Percentiles rank a stretch among this genome's conserved stretches.
phyloP scores from a whole-genome alignment of 148 eudicot species.

The Camellia japonica region DNA sequence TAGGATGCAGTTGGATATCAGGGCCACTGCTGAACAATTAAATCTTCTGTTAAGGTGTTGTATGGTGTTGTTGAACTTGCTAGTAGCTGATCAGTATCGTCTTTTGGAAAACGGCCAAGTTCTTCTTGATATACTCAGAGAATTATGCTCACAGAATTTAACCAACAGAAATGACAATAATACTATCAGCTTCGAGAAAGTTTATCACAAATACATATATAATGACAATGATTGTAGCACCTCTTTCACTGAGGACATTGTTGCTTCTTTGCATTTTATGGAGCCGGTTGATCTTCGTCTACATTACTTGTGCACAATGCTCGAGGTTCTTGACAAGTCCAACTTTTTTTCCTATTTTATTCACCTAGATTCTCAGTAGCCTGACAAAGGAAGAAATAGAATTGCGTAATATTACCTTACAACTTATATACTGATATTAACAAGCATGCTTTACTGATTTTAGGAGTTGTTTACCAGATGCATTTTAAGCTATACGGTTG shows the following conservation, averaged over 20 bases:
- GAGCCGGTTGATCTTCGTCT: conserved; percentile 33
- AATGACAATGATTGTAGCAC: conserved; percentile 25
- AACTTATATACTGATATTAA: neutral
- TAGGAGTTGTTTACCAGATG: neutral
- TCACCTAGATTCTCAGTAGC: neutral
- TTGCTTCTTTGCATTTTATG: conserved; percentile 38
- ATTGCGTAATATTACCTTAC: neutral
- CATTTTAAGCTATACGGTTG: neutral
- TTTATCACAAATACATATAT: conserved; percentile 22
- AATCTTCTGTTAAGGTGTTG: conserved; percentile 70
- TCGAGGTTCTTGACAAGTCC: conserved; percentile 54
- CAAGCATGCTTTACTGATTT: neutral
- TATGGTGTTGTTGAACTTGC: conserved; percentile 43
- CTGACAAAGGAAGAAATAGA: neutral
- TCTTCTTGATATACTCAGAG: conserved; percentile 38
- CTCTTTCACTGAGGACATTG: conserved; percentile 32
- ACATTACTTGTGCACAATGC: conserved; percentile 35
- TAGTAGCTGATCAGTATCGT: conserved; percentile 31
- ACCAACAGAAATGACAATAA: conserved; percentile 10
- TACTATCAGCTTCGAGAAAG: conserved; percentile 27
- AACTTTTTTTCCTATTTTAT: conserved; percentile 5
- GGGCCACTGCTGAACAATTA: conserved; percentile 35
- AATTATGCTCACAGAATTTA: conserved; percentile 30
- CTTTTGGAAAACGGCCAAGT: conserved; percentile 37
- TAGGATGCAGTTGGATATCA: conserved; percentile 15